phyloP scores from a whole-genome alignment of 1,284 basidiomycete species.

The Irpex sp. region DNA sequence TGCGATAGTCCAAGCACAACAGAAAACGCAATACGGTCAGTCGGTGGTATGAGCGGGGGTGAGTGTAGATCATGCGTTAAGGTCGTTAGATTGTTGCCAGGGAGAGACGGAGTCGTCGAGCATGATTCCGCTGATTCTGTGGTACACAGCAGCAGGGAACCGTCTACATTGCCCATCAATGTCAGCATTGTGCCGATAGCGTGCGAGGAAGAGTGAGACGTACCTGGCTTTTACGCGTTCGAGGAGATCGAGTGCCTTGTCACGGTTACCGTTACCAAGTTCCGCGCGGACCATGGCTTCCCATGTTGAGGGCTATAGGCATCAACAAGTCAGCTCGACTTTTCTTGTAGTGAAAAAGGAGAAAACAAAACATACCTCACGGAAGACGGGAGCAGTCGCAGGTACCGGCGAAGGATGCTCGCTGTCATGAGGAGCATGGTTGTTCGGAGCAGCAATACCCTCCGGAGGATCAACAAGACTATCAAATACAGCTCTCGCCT shows the following conservation, averaged over 20 bases:
- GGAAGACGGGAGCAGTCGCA: constrained; percentile 66
- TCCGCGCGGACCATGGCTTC: constrained; percentile 96
- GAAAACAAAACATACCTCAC: constrained; percentile 65
- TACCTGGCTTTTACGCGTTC: constrained; percentile 75
- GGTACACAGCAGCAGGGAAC: constrained; percentile 54
- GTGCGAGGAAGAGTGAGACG: constrained; percentile 18
- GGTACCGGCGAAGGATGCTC: constrained; percentile 2
- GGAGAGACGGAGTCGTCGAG: constrained; percentile 20
- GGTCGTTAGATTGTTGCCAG: constrained; percentile 3
- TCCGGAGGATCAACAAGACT: constrained; percentile 80
- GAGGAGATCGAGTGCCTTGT: constrained; percentile 70
- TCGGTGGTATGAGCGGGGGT: neutral
- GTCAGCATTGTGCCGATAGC: neutral
- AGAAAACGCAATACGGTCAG: neutral
- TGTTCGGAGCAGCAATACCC: constrained; percentile 87
- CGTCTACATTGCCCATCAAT: constrained; percentile 38
- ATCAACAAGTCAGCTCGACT: neutral
- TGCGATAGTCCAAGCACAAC: neutral
- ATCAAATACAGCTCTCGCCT: constrained; percentile 81
- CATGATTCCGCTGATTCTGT: constrained; percentile 41
- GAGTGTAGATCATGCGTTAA: neutral
- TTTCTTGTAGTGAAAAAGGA: neutral
- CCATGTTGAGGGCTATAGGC: constrained; percentile 76
- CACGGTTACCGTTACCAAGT: constrained; percentile 72
- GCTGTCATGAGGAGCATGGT: constrained; percentile 71